Base-by-base conservation (phyloP, 2,329 filamentous ascomycete genomes). In the Neoscytalidium dimidiatum region DNA sequence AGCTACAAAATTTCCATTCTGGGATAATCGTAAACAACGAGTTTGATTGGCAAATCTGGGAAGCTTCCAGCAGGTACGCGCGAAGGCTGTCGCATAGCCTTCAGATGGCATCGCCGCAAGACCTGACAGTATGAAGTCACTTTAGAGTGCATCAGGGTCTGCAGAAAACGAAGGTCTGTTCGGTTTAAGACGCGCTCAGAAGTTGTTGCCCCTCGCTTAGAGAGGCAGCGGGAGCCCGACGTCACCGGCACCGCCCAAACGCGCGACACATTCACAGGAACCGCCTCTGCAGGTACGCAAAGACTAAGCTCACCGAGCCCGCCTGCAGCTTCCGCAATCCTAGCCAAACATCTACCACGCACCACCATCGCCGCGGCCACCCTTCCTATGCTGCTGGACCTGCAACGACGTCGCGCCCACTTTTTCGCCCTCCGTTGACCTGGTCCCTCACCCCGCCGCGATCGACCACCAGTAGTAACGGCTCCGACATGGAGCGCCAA, bases 401-500 rank as follows among this genome's bases (percentile, higher is more conserved):
- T 46, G 46, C 56, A 17, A 31, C 41, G 28, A 46, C 56, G 56
- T 60, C 56, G 56, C 56, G 43, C 63, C 53, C 33, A 61, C 63
- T 60, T 38, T 52, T 65, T 61, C 44, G 62, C 69, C 73, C 72
- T 62, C 75, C 75, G 70, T 69, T 71, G 67, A 72, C 69, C 68
- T 60, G 56, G n/a, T 26, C 23, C 41, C 28, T 68, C 57, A 66
- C 67, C 61, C 53, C 53, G 70, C 75, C 38, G 53, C 63, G 56
- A 61, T 26, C 46, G 26, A 29, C 29, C 41, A n/a, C 33, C 41
- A 41, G 21, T 33, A 17, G 31, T 43, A 65, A 19, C 3, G 33
- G 33, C 65, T 68, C 64, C 73, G 74, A 74, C 69, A 83, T 84
- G 81, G 81, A 84, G 74, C 77, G 81, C 74, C 77, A 78, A 66